Percentiles rank a stretch among this genome's conserved stretches.
These are phyloP conservation scores for Escallonia rubra DNA, from an alignment of 129 eudicot species.

Conservation along the genomic window DNA sequence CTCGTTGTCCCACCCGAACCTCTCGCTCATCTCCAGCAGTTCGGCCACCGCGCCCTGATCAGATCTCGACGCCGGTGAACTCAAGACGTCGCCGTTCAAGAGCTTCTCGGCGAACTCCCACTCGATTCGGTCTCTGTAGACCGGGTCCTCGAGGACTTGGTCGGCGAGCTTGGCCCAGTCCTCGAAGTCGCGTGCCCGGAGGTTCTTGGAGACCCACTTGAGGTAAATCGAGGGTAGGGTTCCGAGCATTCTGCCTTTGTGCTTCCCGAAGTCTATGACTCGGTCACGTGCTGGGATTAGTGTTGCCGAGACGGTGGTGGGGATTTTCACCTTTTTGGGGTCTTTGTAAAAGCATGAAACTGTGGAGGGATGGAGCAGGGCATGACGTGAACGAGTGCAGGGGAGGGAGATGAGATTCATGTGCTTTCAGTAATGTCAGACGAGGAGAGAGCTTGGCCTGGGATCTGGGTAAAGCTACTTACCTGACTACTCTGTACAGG, in stretches of 20 bases:
- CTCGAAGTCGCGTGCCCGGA: constrained; percentile 39
- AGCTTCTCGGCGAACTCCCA: constrained; percentile 67
- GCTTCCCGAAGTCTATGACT: constrained; percentile 56
- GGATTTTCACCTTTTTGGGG: neutral
- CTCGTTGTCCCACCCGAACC: constrained; percentile 64
- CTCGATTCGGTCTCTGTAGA: constrained; percentile 60
- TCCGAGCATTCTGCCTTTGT: constrained; percentile 68
- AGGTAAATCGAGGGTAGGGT: constrained; percentile 56
- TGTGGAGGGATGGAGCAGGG: too few species aligned
- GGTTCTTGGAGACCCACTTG: constrained; percentile 65
- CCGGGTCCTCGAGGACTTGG: constrained; percentile 53
- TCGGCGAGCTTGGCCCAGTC: constrained; percentile 61
- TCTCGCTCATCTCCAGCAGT: constrained; percentile 45
- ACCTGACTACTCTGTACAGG: too few species aligned
- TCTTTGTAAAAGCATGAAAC: neutral
- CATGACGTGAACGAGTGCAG: too few species aligned
- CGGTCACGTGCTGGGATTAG: constrained; percentile 46
- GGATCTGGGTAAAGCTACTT: too few species aligned
- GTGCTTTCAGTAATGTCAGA: too few species aligned
- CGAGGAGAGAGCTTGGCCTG: too few species aligned
- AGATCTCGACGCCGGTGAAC: neutral
- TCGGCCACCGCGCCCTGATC: constrained; percentile 24
- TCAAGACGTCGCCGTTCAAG: constrained; percentile 31
- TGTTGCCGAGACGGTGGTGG: neutral
- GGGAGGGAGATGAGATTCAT: too few species aligned